Evolutionary conservation across 2,329 filamentous ascomycete species (phyloP), one percentile per base, ranked within the genome.

Genomic region (Ophiognomonia clavigignenti-juglandacearum): DNA sequence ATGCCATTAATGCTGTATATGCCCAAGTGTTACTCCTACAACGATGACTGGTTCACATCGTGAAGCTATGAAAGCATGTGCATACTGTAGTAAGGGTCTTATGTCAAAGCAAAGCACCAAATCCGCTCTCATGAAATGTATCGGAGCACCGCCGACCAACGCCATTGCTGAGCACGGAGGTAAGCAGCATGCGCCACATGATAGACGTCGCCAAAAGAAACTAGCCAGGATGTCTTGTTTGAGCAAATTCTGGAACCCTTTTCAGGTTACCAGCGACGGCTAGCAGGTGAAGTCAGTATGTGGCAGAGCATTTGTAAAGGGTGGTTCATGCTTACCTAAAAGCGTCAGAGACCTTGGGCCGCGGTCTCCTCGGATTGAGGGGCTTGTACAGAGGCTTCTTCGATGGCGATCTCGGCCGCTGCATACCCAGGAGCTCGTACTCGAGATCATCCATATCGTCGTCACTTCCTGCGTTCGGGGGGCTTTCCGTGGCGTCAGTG

Each of bases 371-470:
- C 6, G 37, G 23, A n/a, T n/a, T n/a, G 6, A 26, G n/a, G 9
- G 42, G 29, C 8, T 45, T 49, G n/a, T 35, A 34, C 18, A 24
- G 22, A 7, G 20, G 16, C 41, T 52, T 48, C 45, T 45, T 48
- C 32, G 38, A 39, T 18, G 23, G 40, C 22, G 39, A 42, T 26
- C 45, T 41, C 6, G 48, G 48, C 29, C 49, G 39, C 24, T 49
- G 48, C 36, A 48, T 31, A 6, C 51, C 49, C 24, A 51, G 29
- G 14, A 51, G 49, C 47, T 54, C 52, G 32, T 52, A 50, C 23
- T 52, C 52, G n/a, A 52, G 45, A 16, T 52, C 52, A 16, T 48
- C 47, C 38, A 53, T 46, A n/a, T 50, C 47, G 31, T 43, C 34
- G 8, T 50, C 52, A 36, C 50, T 45, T 37, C 16, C 31, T 7